Percentiles rank a stretch among this genome's conserved stretches.
phyloP scores from a whole-genome alignment of 345 rosid species.

The Fremontodendron californicum region DNA sequence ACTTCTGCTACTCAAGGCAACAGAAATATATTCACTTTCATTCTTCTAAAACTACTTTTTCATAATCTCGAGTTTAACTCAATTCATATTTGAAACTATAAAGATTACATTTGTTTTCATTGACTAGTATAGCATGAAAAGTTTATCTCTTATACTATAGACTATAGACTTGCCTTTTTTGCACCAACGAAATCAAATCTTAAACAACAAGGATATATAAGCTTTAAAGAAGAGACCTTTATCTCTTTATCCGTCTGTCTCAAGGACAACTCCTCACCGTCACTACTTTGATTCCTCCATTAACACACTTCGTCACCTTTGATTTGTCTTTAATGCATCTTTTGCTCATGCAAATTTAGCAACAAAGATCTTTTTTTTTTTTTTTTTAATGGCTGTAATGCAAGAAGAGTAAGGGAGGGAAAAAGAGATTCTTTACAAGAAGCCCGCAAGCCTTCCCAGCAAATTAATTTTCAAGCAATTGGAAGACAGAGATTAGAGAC shows the following conservation, averaged over 20 bases:
- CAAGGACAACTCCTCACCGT: not conserved
- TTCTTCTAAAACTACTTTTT: no score
- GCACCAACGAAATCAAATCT: not conserved
- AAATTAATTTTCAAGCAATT: not conserved
- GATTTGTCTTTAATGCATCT: not conserved
- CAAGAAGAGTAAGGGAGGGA: no score
- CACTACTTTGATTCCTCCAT: not conserved
- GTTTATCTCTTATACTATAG: no score
- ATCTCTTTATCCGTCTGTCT: not conserved
- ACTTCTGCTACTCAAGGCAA: no score
- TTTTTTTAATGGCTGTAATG: not conserved
- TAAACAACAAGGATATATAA: not conserved
- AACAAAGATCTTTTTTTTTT: not conserved
- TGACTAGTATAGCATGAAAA: no score
- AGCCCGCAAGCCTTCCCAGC: not conserved
- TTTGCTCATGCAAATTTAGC: not conserved
- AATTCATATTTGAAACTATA: no score
- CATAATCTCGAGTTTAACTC: no score
- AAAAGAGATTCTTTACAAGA: no score
- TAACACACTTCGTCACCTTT: not conserved
- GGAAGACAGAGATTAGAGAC: not conserved
- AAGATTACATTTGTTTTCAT: no score
- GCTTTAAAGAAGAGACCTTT: not conserved
- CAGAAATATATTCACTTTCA: no score
- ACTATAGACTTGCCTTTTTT: no score